Evolutionary conservation across 768 basidiomycete genomes (phyloP).

Genomic region (Boletus sp.): DNA sequence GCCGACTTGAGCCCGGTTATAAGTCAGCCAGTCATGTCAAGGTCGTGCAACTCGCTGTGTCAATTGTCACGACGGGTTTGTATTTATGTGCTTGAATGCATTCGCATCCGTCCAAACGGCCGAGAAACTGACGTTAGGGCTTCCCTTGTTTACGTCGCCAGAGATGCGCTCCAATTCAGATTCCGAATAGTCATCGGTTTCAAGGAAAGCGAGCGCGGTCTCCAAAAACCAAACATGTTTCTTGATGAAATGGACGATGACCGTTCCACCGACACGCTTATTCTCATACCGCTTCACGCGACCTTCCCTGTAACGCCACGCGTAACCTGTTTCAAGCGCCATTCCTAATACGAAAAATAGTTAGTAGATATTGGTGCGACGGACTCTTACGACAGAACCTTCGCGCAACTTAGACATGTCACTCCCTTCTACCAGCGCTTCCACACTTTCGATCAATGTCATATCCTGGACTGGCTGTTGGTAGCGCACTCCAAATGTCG

Average conservation of each 20-base stretch:
- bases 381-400: conserved; percentile 37
- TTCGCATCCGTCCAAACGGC: conserved; percentile 30
- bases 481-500: conserved; percentile 79
- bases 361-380: conserved; percentile 1
- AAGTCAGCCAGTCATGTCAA: neutral
- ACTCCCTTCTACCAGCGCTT: conserved; percentile 91
- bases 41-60: neutral
- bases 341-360: conserved; percentile 39
- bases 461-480: conserved; percentile 63
- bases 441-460: conserved; percentile 67
- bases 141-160: conserved; percentile 7
- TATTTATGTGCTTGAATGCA: conserved; percentile 17
- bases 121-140: conserved; percentile 20
- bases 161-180: conserved; percentile 22
- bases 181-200: conserved; percentile 69
- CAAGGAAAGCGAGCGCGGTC: conserved; percentile 83
- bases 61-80: conserved; percentile 5
- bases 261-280: conserved; percentile 82
- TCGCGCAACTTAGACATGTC: conserved; percentile 71
- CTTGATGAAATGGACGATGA: conserved; percentile 97
- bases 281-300: conserved; percentile 59
- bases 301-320: conserved; percentile 75
- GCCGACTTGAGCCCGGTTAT: neutral
- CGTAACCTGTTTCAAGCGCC: conserved; percentile 56
- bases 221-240: conserved; percentile 96